Conservation (phyloP, 1,284 basidiomycete species). For the Ceratobasidium sp. region DNA sequence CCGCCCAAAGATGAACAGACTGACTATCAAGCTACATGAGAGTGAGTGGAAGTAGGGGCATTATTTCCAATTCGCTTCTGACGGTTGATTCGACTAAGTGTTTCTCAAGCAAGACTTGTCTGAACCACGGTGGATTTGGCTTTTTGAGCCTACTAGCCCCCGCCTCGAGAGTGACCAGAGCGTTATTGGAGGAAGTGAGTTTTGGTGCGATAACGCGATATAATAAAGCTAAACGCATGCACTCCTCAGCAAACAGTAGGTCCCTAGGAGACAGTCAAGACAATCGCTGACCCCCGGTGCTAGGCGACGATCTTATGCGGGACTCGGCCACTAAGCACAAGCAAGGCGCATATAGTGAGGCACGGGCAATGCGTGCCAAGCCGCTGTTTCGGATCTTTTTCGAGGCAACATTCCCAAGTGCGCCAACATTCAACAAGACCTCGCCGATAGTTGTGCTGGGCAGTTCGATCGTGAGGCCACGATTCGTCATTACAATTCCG, state of each 20-base stretch:
- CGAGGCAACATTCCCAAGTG: neutral
- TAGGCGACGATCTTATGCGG: neutral
- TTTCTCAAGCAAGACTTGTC: constrained; percentile 1
- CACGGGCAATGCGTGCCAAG: neutral
- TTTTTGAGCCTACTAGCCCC: neutral
- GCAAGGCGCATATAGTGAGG: constrained; percentile 2
- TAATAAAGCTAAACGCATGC: constrained; percentile 20
- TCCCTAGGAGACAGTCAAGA: neutral
- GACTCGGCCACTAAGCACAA: neutral
- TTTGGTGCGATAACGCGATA: neutral
- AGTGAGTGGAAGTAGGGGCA: neutral
- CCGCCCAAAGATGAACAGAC: neutral
- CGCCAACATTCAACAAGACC: neutral
- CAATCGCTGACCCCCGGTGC: neutral
- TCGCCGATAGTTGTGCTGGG: neutral
- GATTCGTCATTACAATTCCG: neutral
- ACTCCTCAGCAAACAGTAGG: neutral
- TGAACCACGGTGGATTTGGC: neutral
- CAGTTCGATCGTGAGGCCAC: constrained; percentile 1
- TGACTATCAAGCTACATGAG: neutral
- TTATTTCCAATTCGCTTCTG: neutral
- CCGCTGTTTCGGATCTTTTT: neutral
- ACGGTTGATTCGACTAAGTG: neutral
- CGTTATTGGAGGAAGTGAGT: neutral
- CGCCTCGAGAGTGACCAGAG: neutral